Evolutionary conservation across 331 rosid genomes (phyloP), one percentile per base, ranked within the genome.

Genomic region (Rosa hybrid): DNA sequence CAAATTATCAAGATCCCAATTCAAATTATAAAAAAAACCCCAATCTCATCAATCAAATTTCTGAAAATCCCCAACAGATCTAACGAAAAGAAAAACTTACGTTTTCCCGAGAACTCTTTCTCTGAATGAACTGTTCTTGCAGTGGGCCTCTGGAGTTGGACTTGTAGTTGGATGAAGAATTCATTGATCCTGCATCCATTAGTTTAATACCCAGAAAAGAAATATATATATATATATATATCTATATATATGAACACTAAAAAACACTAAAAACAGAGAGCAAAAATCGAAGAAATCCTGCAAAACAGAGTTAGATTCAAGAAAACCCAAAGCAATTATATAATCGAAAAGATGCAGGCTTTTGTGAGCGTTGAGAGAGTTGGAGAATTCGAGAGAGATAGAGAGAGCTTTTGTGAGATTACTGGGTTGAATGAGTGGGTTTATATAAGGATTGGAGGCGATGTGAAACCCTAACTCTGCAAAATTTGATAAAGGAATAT

Each of bases 101-200:
- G 21, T 91, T 93, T 63, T 93, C 97, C 44, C 78, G 54, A 41
- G 94, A 87, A 76, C 14, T 90, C 86, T 77, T 93, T 86, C 90
- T 83, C 77, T 90, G 94, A 59, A 88, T 78, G 76, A 80, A 88
- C n/a, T 88, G 97, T 44, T 93, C 97, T 46, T 81, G 89, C 74
- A 93, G 97, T 48, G 94, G 97, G 83, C 49, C 83, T 20, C 94
- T 92, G 17, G 96, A 84, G 20, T 78, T 80, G 12, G 57, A 75
- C 76, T 86, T 86, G 62, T 69, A 13, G 51, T 25, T 62, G 1
- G 83, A 79, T 12, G 83, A 78, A 86, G 85, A 84, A 75, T 67
- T 88, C 82, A 85, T 27, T 23, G 90, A 89, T 45, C 97, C 97
- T 93, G 97, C 87, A 83, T 90, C 97, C 97, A 93, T 91, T 4